Evolutionary conservation across 2,329 filamentous ascomycete genomes (phyloP), one percentile per base, ranked within the genome.

Genomic region (Trichoderma asperellum): DNA sequence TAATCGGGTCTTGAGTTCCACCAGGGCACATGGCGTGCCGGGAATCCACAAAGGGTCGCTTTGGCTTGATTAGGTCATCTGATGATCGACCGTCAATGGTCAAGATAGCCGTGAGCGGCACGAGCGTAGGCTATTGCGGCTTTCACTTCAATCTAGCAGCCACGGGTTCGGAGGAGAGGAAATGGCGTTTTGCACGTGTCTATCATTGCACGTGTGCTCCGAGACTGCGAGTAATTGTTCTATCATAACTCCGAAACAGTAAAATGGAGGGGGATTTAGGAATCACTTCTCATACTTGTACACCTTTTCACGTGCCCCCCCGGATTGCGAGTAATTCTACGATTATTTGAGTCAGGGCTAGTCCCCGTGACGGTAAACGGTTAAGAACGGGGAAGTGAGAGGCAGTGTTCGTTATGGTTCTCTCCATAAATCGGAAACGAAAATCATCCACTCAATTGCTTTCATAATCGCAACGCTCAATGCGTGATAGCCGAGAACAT

Each of bases 1-100:
- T 40, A 18, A 14, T 34, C n/a, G 53, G 53, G 53, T 49, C 53
- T 24, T 37, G 35, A 8, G 62, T 34, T 47, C 52, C 52, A 65
- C 62, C 37, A 16, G 35, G 37, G 37, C 62, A 57, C 62, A 57
- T 65, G 62, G 62, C 37, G 24, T 43, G 40, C 16, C 37, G 62
- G 53, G 53, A 65, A 57, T 57, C 62, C 62, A 65, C 62, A 43
- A 47, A 16, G 55, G 34, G 55, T 34, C 55, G 55, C 11, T 24
- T 11, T 49, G 4, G n/a, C 47, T 18, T 6, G 47, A 49, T 24
- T 43, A 43, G 47, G 21, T 49, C n/a, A 24, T 24, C 47, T 10
- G 18, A 5, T 14, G 47, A 49, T 49, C 47, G 47, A 43, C 47
- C n/a, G 18, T 49, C 47, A 49, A 49, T 49, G 40, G 40, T 8